Evolutionary conservation across 345 rosid genomes (phyloP).

Genomic region (Citropsis articulata): DNA sequence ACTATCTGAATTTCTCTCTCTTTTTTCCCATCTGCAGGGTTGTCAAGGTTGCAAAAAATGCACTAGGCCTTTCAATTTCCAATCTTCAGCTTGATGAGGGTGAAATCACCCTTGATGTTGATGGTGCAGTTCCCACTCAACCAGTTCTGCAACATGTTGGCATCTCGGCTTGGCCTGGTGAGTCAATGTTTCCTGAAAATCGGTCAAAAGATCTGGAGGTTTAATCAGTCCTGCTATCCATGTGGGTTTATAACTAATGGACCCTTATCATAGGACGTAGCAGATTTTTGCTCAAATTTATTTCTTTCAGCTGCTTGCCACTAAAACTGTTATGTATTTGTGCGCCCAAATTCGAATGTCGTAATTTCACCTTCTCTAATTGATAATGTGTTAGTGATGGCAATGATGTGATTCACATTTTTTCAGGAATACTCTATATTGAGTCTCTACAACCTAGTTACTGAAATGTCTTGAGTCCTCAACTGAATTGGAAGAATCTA

Average conservation of each 20-base stretch:
- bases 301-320: neutral
- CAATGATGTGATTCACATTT: neutral
- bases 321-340: neutral
- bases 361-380: neutral
- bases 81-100: conserved; percentile 78
- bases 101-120: conserved; percentile 77
- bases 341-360: neutral
- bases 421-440: neutral
- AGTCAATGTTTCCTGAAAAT: conserved; percentile 13
- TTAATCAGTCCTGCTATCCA: neutral
- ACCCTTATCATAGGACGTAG: neutral
- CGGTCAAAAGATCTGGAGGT: neutral
- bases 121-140: conserved; percentile 83
- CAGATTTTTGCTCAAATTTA: neutral
- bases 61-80: conserved; percentile 49
- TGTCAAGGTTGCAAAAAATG: conserved; percentile 55
- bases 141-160: conserved; percentile 95
- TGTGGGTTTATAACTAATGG: neutral
- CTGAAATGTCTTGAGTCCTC: conserved; percentile 2
- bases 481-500: conserved; percentile 11
- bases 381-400: neutral
- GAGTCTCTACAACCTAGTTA: neutral
- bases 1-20: conserved; percentile 1
- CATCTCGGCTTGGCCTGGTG: conserved; percentile 96
- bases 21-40: conserved; percentile 41